phyloP scores from a whole-genome alignment of 2,329 filamentous ascomycete genomes.

The Cercospora sp. region DNA sequence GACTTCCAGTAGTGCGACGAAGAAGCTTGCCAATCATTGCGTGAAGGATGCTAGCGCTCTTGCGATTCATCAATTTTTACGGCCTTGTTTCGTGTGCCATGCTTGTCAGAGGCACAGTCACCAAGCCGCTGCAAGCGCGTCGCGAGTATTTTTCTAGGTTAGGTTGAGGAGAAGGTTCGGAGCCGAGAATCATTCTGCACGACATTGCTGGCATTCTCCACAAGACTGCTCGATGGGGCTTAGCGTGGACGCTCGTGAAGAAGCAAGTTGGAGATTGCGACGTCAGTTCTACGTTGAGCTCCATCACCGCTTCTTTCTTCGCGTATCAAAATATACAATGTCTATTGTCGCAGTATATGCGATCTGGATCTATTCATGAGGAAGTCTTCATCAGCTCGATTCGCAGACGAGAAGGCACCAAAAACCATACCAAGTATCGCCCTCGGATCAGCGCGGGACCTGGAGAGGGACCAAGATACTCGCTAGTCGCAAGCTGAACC shows the following conservation, averaged over 20 bases:
- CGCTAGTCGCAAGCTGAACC: not conserved
- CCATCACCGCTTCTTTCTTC: not conserved
- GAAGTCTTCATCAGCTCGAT: not conserved
- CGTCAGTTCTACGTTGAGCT: not conserved
- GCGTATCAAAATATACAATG: too few species aligned
- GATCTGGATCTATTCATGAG: not conserved
- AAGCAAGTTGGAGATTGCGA: not conserved
- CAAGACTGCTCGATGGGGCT: not conserved
- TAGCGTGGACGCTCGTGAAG: not conserved
- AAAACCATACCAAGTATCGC: not conserved
- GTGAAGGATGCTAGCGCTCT: not conserved
- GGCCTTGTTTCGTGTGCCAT: not conserved
- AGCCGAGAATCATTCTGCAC: constrained; percentile 3
- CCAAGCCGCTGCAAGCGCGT: not conserved
- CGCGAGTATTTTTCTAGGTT: too few species aligned
- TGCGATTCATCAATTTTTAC: not conserved
- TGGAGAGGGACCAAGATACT: not conserved
- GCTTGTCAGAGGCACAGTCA: not conserved
- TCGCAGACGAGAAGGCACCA: not conserved
- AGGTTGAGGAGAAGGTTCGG: constrained; percentile 9
- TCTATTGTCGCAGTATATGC: not conserved
- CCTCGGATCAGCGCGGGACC: not conserved
- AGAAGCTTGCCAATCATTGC: constrained; percentile 4
- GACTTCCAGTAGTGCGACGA: constrained; percentile 6
- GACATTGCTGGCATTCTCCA: constrained; percentile 1